Percentiles rank a stretch among this genome's conserved stretches.
phyloP scores from a whole-genome alignment of 768 basidiomycete genomes.

The Mycena indigotica region DNA sequence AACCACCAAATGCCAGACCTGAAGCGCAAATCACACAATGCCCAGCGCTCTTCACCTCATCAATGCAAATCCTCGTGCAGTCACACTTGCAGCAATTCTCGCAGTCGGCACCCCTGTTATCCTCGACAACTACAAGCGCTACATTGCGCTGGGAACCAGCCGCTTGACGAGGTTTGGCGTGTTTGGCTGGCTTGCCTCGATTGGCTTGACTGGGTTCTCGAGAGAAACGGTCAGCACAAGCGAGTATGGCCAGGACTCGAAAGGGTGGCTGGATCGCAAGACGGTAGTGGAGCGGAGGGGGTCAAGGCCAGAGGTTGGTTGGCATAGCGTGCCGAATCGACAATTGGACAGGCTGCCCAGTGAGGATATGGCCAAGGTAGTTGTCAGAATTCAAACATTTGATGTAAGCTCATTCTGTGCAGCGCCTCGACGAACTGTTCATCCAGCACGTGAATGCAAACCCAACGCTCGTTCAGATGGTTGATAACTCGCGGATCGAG shows the following conservation, averaged over 20 bases:
- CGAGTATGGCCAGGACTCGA: conserved; percentile 17
- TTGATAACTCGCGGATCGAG: conserved; percentile 22
- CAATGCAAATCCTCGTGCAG: conserved; percentile 9
- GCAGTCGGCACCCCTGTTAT: conserved; percentile 7
- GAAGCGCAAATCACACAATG: too few species aligned
- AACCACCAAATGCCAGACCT: too few species aligned
- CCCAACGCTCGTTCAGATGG: conserved; percentile 22
- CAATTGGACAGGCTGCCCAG: conserved; percentile 24
- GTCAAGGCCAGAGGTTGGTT: conserved; percentile 22
- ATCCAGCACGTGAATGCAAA: conserved; percentile 19
- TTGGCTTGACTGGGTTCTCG: conserved; percentile 11
- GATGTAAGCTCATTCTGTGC: neutral
- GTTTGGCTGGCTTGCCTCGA: conserved; percentile 12
- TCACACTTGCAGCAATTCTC: conserved; percentile 5
- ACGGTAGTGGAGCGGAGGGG: conserved; percentile 19
- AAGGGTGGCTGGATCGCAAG: conserved; percentile 20
- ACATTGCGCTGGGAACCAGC: conserved; percentile 4
- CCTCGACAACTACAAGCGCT: conserved; percentile 16
- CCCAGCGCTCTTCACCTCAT: conserved; percentile 5
- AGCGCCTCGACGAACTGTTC: conserved; percentile 21
- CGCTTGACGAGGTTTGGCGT: conserved; percentile 6
- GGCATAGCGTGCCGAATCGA: conserved; percentile 30
- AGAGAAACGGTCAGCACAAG: conserved; percentile 18
- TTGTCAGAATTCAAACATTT: neutral
- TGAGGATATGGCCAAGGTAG: conserved; percentile 20